Evolutionary conservation across 2,329 filamentous ascomycete genomes (phyloP).

Genomic region (Rutstroemia sydowiana): DNA sequence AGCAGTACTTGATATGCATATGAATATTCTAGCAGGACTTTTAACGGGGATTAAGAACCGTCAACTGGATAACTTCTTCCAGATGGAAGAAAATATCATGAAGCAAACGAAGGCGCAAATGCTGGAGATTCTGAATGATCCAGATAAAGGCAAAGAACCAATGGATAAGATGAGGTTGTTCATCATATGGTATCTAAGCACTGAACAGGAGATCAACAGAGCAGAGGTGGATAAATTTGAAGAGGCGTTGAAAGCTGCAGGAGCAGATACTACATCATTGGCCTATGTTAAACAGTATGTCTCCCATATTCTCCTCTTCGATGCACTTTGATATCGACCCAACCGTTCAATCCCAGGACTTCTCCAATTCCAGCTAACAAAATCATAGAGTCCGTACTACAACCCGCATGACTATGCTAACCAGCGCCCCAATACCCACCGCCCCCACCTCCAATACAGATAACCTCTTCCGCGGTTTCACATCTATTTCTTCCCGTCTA

Average conservation of each 20-base stretch:
- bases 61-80: constrained; percentile 92
- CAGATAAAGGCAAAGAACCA: constrained; percentile 74
- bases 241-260: constrained; percentile 68
- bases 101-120: constrained; percentile 89
- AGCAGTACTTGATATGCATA: constrained; percentile 92
- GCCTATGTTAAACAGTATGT: constrained; percentile 79
- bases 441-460: constrained; percentile 38
- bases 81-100: constrained; percentile 85
- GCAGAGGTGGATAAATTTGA: constrained; percentile 81
- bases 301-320: background rate
- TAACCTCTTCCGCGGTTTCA: constrained; percentile 89
- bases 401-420: constrained; percentile 97
- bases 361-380: background rate
- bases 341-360: constrained; percentile 12
- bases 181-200: constrained; percentile 94
- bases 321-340: background rate
- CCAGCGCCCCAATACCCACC: constrained; percentile 61
- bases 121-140: constrained; percentile 75
- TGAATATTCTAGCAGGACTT: constrained; percentile 86
- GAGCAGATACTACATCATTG: constrained; percentile 69
- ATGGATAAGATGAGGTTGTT: constrained; percentile 89
- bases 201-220: constrained; percentile 78
- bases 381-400: constrained; percentile 70
- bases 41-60: constrained; percentile 81
- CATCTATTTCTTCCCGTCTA: constrained; percentile 80